Base-by-base conservation (phyloP, 2,329 filamentous ascomycete species). In the Nigrospora oryzae region DNA sequence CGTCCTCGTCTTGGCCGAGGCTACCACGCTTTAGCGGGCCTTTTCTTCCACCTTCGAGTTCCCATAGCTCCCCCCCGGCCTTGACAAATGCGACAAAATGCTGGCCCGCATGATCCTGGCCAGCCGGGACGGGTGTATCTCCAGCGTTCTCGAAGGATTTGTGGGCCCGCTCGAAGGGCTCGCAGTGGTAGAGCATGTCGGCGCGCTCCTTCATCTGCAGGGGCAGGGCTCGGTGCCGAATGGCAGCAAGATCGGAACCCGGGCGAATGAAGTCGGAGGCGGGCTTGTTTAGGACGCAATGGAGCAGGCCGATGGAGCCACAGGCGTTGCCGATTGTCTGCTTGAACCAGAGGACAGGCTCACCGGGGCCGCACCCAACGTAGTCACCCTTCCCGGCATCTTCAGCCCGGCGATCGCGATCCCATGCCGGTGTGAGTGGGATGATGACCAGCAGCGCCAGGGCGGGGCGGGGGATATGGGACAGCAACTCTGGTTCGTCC, bases 21-120 rank as follows among this genome's bases (percentile, higher is more conserved):
- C 51, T 44, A 0, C 81, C 82, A 13, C 86, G 71, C 51, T 88
- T 78, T 38, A 91, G 64, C 1, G 87, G 87, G 0, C 87, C 87
- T 54, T 83, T 84, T 40, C 84, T 71, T 17, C 74, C 64, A 1
- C 89, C 89, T 64, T 94, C 88, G 56, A 94, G 64, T 67, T 94
- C 89, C 81, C 86, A 94, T 36, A 94, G 59, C 45, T 70, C 70
- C 7, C 76, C 73, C 44, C 83, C 77, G 4, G 68, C 69, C 64
- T 84, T 89, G 40, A 90, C 81, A 59, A 90, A 93, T 36, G 84
- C 85, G 35, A 94, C 83, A 56, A 89, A 94, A 61, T 94, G 88
- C 50, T 88, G 70, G 38, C 86, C 84, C 1, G 81, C 69, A 30
- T 72, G 70, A 39, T 77, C 79, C 12, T 82, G 75, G 11, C 80